Evolutionary conservation across 148 eudicot species (phyloP).

Genomic region (Rhododendron ferrugineum): DNA sequence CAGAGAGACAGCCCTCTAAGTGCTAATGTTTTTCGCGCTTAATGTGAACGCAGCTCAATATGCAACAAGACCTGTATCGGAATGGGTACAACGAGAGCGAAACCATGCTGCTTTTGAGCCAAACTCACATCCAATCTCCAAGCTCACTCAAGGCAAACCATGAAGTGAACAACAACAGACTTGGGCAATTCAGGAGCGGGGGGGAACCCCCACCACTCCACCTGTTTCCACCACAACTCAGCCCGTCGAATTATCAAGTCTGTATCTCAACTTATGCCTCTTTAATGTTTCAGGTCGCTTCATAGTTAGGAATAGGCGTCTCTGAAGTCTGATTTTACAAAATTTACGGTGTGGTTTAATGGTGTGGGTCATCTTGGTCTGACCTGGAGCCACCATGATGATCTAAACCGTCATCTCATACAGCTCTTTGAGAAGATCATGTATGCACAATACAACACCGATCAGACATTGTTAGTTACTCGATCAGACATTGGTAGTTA

Average conservation of each 20-base stretch:
- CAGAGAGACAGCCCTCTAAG: neutral
- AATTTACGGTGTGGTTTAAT: neutral
- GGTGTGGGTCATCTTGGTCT: neutral
- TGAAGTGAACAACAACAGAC: conserved; percentile 12
- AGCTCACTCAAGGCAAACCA: conserved; percentile 10
- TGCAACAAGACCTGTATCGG: conserved; percentile 25
- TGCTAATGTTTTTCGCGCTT: neutral
- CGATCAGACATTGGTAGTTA: neutral
- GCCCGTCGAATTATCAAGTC: conserved; percentile 34
- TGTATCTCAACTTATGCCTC: neutral
- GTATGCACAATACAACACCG: neutral
- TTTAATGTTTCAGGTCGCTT: conserved; percentile 27
- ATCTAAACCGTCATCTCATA: neutral
- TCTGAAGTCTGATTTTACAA: conserved; percentile 35
- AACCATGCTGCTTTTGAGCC: conserved; percentile 57
- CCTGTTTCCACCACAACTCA: conserved; percentile 41
- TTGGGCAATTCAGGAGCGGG: conserved; percentile 5
- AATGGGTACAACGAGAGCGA: conserved; percentile 40
- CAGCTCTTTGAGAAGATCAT: neutral
- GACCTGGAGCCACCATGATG: neutral
- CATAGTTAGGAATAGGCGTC: conserved; percentile 46
- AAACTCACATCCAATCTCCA: conserved; percentile 52
- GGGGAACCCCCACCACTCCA: conserved; percentile 27
- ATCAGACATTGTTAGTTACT: neutral
- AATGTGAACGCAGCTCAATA: conserved; percentile 2